Evolutionary conservation across 2,329 filamentous ascomycete genomes (phyloP).

Genomic region (Sporothrix brasiliensis): DNA sequence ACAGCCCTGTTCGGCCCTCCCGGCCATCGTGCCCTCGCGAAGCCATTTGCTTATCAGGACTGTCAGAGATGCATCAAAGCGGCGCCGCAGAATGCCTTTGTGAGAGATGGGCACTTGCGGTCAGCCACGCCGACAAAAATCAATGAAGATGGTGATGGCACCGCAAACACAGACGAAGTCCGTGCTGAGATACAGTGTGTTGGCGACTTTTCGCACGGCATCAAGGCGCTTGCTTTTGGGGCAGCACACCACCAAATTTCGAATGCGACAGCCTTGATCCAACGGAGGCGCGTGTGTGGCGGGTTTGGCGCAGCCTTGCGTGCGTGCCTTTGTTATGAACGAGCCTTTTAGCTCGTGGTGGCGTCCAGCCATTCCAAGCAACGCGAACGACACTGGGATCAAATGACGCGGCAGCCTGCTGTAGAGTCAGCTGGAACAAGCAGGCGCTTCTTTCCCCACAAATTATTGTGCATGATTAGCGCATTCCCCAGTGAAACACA

Average conservation of each 20-base stretch:
- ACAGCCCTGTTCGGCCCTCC: conserved; percentile 38
- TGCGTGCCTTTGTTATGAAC: background rate
- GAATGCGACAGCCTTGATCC: conserved; percentile 1
- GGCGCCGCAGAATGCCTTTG: background rate
- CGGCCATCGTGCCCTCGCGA: conserved; percentile 28
- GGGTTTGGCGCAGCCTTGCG: conserved; percentile 14
- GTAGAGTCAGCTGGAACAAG: background rate
- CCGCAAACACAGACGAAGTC: background rate
- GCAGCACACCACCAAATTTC: conserved; percentile 13
- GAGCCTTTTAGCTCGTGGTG: conserved; percentile 10
- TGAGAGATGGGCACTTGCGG: background rate
- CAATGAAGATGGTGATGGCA: background rate
- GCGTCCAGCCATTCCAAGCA: conserved; percentile 19
- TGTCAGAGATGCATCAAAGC: background rate
- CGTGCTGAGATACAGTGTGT: conserved; percentile 17
- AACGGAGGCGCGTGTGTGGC: background rate
- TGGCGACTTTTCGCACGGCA: conserved; percentile 8
- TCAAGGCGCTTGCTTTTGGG: background rate
- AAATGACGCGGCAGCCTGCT: conserved; percentile 19
- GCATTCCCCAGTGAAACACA: background rate
- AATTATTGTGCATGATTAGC: conserved; percentile 21
- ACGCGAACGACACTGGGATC: conserved; percentile 20
- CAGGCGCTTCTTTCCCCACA: conserved; percentile 17
- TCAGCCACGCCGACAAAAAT: background rate
- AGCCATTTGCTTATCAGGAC: conserved; percentile 14